phyloP scores from a whole-genome alignment of 2,329 filamentous ascomycete genomes.

The Aureobasidium pullulans region DNA sequence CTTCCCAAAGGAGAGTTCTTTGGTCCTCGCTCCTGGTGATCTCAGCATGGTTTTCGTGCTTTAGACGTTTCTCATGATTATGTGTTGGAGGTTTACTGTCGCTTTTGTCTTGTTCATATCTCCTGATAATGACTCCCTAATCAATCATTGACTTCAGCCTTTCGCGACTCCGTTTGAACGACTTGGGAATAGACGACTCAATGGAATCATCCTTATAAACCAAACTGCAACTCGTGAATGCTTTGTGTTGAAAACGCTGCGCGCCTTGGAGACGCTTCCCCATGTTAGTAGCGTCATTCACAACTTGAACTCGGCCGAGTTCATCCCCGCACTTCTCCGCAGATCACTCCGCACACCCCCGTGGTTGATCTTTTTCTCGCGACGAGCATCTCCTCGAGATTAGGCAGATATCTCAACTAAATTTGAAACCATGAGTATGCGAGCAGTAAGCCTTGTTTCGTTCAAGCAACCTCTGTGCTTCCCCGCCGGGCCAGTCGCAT shows the following conservation, averaged over 20 bases:
- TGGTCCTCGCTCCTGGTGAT: background rate
- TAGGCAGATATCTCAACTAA: background rate
- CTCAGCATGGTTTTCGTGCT: no score
- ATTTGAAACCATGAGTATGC: background rate
- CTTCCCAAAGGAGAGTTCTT: constrained; percentile 4
- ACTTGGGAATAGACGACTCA: no score
- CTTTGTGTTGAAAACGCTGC: no score
- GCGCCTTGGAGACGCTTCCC: background rate
- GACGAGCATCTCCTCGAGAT: background rate
- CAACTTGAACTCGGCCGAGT: background rate
- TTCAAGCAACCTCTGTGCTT: background rate
- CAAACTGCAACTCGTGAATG: no score
- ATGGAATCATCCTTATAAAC: no score
- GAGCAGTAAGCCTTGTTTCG: background rate
- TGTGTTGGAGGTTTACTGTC: no score
- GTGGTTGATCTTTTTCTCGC: background rate
- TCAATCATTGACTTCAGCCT: no score
- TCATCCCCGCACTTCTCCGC: background rate
- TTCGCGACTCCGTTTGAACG: no score
- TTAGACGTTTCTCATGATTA: no score
- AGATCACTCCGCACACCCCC: background rate
- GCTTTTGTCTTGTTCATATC: no score
- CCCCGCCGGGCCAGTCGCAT: background rate
- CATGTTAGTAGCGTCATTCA: background rate
- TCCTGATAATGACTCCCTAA: no score